A percentile compares a stretch with the other conserved stretches of the same genome.
Conservation (phyloP, 1,284 basidiomycete species). For the Cutaneotrichosporon spelunceum region DNA sequence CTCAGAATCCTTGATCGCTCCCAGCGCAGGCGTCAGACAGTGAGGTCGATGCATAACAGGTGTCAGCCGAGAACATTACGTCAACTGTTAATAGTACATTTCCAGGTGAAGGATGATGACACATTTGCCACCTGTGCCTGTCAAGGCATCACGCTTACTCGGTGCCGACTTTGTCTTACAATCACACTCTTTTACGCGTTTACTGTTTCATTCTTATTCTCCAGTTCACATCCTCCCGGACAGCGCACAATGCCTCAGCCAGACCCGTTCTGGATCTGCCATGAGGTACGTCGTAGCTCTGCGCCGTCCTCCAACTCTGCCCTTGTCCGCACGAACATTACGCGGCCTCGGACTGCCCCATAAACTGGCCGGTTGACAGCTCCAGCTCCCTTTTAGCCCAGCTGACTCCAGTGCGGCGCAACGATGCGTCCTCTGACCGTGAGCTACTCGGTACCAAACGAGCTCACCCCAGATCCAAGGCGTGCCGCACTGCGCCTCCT, state of each 20-base stretch:
- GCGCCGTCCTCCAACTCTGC: neutral
- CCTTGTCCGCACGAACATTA: neutral
- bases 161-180: neutral
- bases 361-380: neutral
- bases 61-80: too few relatives aligned
- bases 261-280: conserved; percentile 45
- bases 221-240: neutral
- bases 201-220: neutral
- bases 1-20: too few relatives aligned
- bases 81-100: too few relatives aligned
- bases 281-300: conserved; percentile 32
- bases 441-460: neutral
- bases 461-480: conserved; percentile 28
- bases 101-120: neutral
- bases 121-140: conserved; percentile 5
- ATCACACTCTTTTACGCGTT: neutral
- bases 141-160: neutral
- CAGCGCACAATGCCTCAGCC: conserved; percentile 25
- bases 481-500: conserved; percentile 42
- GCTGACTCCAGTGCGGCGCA: conserved; percentile 39
- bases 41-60: too few relatives aligned
- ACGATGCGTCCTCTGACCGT: conserved; percentile 45
- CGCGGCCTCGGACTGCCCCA: neutral
- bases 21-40: too few relatives aligned
- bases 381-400: neutral